phyloP scores from a whole-genome alignment of 768 basidiomycete genomes.

The Russula ochroleuca region DNA sequence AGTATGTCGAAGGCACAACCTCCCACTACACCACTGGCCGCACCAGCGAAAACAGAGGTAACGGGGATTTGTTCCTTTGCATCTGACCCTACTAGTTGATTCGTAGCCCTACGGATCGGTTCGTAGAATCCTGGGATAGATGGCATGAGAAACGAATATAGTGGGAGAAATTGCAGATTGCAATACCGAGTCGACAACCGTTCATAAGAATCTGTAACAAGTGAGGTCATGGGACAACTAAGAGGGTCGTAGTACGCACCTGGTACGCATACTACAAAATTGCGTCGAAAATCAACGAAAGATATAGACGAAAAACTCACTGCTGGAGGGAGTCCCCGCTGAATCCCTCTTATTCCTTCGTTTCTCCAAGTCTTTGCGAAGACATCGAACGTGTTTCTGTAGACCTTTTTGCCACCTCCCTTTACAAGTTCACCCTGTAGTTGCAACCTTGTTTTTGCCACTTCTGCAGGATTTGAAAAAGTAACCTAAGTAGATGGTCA shows the following conservation, averaged over 20 bases:
- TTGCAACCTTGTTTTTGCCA: slow-evolving; percentile 93
- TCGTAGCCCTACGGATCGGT: slow-evolving; percentile 72
- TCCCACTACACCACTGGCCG: slow-evolving; percentile 85
- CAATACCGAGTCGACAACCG: slow-evolving; percentile 78
- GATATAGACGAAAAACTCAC: slow-evolving; percentile 44
- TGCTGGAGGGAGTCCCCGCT: slow-evolving; percentile 87
- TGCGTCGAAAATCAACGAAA: slow-evolving; percentile 13
- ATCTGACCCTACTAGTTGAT: slow-evolving; percentile 59
- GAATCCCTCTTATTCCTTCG: slow-evolving; percentile 88
- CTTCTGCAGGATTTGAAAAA: slow-evolving; percentile 74
- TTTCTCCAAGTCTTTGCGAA: slow-evolving; percentile 82
- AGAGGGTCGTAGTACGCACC: slow-evolving; percentile 45
- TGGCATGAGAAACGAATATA: neutral
- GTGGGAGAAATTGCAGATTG: slow-evolving; percentile 12
- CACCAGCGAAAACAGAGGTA: slow-evolving; percentile 84
- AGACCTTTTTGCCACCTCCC: slow-evolving; percentile 65
- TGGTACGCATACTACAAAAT: slow-evolving; percentile 78
- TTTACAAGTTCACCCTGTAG: slow-evolving; percentile 93
- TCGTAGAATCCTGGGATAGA: slow-evolving; percentile 83
- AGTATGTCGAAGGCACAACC: slow-evolving; percentile 42
- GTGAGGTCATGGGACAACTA: neutral
- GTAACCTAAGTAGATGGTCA: slow-evolving; percentile 55
- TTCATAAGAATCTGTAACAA: slow-evolving; percentile 75
- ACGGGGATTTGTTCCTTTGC: slow-evolving; percentile 62
- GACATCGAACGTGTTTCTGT: slow-evolving; percentile 86